Base-by-base conservation (phyloP, 1,284 basidiomycete genomes). In the Apiotrichum mycotoxinovorans region DNA sequence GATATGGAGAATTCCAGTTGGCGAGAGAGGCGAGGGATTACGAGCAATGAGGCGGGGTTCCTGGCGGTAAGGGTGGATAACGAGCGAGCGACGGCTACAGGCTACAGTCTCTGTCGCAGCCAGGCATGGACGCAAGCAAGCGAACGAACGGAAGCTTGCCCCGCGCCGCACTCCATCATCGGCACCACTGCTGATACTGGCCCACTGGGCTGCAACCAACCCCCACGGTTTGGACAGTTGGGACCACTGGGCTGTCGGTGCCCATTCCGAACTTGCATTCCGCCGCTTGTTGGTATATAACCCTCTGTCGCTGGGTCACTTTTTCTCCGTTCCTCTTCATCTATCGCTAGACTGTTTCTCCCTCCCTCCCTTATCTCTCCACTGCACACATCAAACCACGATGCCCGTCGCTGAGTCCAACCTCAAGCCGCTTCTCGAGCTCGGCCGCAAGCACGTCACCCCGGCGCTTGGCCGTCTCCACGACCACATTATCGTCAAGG, bases 401-500 rank as follows among this genome's bases (percentile, higher is more conserved):
- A 63, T 63, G 62, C 58, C 62, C 35, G 56, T 58, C 51, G 51
- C 61, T 35, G 44, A 60, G 56, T 46, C 54, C 58, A 49, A 64
- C 58, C 54, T 62, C 48, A 55, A 55, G 22, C 52, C 54, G n/a
- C 63, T 66, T 41, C 58, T 64, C 51, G 58, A 44, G 41, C 60
- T 60, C 45, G 63, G 57, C 52, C 58, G 51, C 48, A 62, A 62
- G 61, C 64, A 69, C 58, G 63, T 69, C 52, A 66, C 67, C n/a
- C 66, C 66, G 25, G 67, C 66, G 20, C 66, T 69, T 51, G 62
- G 66, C 35, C 62, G 67, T 18, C 53, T 70, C 37, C 68, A 66
- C 56, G 67, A 89, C 58, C 85, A 84, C 10, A 81, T 93, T 56
- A 85, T 93, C 77, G 79, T 81, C 54, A 87, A 85, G 67, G 91